Conservation (phyloP, 306 rosid species). For the Begonia masoniana region DNA sequence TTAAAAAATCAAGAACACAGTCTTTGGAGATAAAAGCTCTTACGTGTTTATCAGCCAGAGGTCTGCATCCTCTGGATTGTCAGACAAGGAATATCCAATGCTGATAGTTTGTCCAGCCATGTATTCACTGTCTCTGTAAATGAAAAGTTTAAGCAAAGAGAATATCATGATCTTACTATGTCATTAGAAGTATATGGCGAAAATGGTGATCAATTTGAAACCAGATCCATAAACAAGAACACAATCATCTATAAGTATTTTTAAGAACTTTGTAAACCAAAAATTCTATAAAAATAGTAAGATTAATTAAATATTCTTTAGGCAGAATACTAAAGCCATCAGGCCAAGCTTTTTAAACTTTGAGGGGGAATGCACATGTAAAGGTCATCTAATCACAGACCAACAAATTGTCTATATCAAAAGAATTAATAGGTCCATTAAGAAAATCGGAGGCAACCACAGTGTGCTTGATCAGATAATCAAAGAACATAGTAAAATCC, state of each 20-base stretch:
- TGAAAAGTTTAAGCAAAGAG: not conserved
- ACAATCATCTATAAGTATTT: not conserved
- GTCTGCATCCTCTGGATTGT: constrained; percentile 76
- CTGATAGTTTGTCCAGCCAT: constrained; percentile 98
- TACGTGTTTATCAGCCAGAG: constrained; percentile 96
- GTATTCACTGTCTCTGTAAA: constrained; percentile 82
- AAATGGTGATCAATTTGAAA: not conserved
- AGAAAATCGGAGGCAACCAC: too few relatives aligned
- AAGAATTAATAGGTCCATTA: too few relatives aligned
- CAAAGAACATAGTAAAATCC: too few relatives aligned
- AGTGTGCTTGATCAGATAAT: too few relatives aligned
- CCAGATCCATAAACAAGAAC: not conserved
- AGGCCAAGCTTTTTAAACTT: too few relatives aligned
- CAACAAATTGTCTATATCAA: too few relatives aligned
- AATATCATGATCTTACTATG: not conserved
- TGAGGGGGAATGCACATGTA: too few relatives aligned
- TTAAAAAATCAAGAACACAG: too few relatives aligned
- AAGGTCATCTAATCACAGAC: too few relatives aligned
- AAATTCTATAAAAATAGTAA: not conserved
- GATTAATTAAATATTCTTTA: too few relatives aligned
- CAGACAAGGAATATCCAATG: constrained; percentile 79
- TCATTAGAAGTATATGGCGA: not conserved
- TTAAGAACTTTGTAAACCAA: too few relatives aligned
- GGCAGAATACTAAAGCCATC: too few relatives aligned
- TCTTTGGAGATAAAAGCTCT: constrained; percentile 11